These are phyloP conservation scores for Globisporangium polare DNA, from an alignment of 352 stramenopile genomes.

Conservation along the genomic window DNA sequence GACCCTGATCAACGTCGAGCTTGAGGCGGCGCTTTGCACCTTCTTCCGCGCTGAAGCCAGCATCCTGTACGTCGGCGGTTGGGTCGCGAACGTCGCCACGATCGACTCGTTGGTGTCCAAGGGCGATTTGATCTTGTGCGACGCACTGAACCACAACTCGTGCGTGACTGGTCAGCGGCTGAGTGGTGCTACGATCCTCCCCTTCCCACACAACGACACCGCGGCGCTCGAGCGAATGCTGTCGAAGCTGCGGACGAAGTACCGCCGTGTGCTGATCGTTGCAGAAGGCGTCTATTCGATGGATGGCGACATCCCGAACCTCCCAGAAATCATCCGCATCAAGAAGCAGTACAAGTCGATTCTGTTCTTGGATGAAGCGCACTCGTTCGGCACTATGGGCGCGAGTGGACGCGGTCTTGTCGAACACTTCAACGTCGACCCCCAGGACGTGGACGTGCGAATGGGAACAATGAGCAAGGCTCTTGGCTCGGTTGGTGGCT, in stretches of 20 bases:
- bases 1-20: constrained; percentile 62
- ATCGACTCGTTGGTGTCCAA: constrained; percentile 71
- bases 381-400: constrained; percentile 69
- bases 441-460: constrained; percentile 48
- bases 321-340: constrained; percentile 49
- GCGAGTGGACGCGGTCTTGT: constrained; percentile 45
- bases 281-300: constrained; percentile 68
- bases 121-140: constrained; percentile 72
- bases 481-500: constrained; percentile 60
- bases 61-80: constrained; percentile 67
- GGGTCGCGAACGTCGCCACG: constrained; percentile 75
- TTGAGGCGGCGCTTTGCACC: constrained; percentile 55
- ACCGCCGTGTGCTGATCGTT: constrained; percentile 71
- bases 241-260: constrained; percentile 57
- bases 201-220: constrained; percentile 78
- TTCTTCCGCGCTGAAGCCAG: constrained; percentile 62
- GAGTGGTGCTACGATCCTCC: constrained; percentile 71
- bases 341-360: constrained; percentile 71
- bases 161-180: constrained; percentile 72
- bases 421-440: constrained; percentile 44
- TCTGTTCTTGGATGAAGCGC: constrained; percentile 58
- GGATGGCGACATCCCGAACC: constrained; percentile 60
- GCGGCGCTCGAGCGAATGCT: constrained; percentile 73
- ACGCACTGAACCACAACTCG: constrained; percentile 79
- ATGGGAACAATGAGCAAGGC: constrained; percentile 79